Conservation (phyloP, 2,329 filamentous ascomycete species). For the Ophiostoma montium region DNA sequence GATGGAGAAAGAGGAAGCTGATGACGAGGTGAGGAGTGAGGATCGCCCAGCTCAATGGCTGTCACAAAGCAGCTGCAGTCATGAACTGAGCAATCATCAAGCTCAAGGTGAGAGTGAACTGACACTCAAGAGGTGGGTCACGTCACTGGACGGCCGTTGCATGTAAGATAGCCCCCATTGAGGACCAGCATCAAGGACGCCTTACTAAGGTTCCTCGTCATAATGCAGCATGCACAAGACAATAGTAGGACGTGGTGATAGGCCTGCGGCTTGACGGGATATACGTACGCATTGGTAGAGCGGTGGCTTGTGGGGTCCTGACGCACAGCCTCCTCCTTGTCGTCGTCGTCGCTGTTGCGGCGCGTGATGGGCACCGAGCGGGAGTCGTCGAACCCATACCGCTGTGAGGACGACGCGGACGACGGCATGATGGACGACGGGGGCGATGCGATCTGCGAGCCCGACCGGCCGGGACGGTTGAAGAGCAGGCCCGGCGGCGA, state of each 20-base stretch:
- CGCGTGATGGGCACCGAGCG: constrained; percentile 77
- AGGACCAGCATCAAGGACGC: too few species aligned
- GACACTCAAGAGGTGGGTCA: too few species aligned
- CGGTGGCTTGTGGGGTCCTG: constrained; percentile 58
- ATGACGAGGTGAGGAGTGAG: too few species aligned
- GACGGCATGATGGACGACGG: constrained; percentile 44
- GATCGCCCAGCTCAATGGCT: too few species aligned
- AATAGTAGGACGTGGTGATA: not conserved
- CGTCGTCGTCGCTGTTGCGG: constrained; percentile 82
- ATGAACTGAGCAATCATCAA: not conserved
- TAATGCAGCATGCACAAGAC: not conserved
- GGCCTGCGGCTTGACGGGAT: too few species aligned
- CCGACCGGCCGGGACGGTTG: constrained; percentile 60
- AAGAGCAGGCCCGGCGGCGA: constrained; percentile 59
- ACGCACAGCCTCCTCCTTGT: constrained; percentile 63
- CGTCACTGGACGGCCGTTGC: too few species aligned
- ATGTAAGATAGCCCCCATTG: too few species aligned
- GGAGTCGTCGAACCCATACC: constrained; percentile 49
- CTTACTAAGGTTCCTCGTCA: not conserved
- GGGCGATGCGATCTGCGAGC: constrained; percentile 69
- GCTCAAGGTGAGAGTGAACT: too few species aligned
- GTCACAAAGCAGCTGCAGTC: too few species aligned
- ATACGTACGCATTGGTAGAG: constrained; percentile 64
- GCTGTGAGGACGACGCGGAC: constrained; percentile 12
- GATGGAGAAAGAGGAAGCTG: too few species aligned